Base-by-base conservation (phyloP, 495 filamentous ascomycete species). In the Podospora fimiseda region DNA sequence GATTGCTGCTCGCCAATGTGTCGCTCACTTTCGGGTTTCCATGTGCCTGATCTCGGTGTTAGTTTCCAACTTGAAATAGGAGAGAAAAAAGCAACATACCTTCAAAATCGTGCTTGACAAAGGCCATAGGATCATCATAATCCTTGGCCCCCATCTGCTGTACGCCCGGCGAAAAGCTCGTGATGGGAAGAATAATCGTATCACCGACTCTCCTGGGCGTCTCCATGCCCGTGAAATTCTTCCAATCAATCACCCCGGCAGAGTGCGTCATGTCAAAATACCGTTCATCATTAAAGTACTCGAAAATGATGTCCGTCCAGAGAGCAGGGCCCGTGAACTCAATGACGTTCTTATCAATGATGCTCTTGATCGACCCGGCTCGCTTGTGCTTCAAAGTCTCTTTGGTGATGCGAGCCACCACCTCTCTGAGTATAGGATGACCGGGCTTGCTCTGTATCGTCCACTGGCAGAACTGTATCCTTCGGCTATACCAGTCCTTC, bases 391-490 rank as follows among this genome's bases (percentile, higher is more conserved):
- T 78, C 37, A 97, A 73, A 6, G 91, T 86, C 63, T 90, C 81
- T 57, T 87, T 75, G 1, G 90, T 95, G 60, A 98, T 88, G 54
- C 83, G 85, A 13, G 88, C 78, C 22, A 98, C 88, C 47, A 96
- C 81, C 51, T 96, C 89, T 21, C 88, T 80, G 43, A 98, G 74
- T 18, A 96, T 85, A 0, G 93, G 93, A 62, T 98, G 93, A 7
- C 93, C 93, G 0, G 93, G 87, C 67, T 98, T 98, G 39, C 88
- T 73, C 63, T 96, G 92, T 47, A 98, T 96, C 3, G 93, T 98
- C 93, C 93, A 98, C 65, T 98, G 93, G 68, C 93, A 98, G 68
- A 98, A 98, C 62, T 98, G 93, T 46, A 98, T 89, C 22, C 93
- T 78, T 48, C 93, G 86, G 48, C 89, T 90, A 70, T 96, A 98